Percentiles rank a stretch among this genome's conserved stretches.
phyloP scores from a whole-genome alignment of 768 basidiomycete genomes.

The Auriculariales sp. region DNA sequence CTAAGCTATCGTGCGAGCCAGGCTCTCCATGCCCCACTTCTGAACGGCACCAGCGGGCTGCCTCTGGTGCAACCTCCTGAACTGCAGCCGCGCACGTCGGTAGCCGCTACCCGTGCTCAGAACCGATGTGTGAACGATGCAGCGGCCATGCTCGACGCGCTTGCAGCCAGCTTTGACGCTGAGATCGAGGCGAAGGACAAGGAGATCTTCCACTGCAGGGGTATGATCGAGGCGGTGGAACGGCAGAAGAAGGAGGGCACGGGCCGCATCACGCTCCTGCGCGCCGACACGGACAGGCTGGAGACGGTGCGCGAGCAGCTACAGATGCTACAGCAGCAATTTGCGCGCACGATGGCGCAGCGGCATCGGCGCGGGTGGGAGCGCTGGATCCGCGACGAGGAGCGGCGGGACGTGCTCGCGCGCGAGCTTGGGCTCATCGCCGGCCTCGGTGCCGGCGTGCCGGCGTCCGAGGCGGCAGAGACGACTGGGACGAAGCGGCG shows the following conservation, averaged over 20 bases:
- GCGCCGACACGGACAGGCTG: conserved; percentile 51
- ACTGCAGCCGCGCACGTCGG: conserved; percentile 58
- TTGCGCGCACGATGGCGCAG: conserved; percentile 64
- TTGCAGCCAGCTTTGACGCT: conserved; percentile 82
- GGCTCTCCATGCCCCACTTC: conserved; percentile 34
- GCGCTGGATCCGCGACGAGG: conserved; percentile 82
- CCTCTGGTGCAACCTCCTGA: too few relatives aligned
- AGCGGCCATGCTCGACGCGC: conserved; percentile 69
- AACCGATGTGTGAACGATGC: conserved; percentile 78
- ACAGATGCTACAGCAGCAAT: conserved; percentile 44
- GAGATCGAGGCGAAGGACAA: conserved; percentile 87
- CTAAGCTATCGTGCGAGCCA: conserved; percentile 69
- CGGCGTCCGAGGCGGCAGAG: conserved; percentile 26
- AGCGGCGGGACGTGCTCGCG: conserved; percentile 55
- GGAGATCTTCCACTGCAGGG: conserved; percentile 79
- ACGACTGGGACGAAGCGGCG: conserved; percentile 22
- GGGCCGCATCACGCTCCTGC: conserved; percentile 55
- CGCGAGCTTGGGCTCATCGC: conserved; percentile 45
- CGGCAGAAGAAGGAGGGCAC: conserved; percentile 81
- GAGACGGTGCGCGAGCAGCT: conserved; percentile 43
- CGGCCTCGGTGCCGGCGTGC: conserved; percentile 28
- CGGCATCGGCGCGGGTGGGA: conserved; percentile 82
- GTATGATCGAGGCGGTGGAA: conserved; percentile 73
- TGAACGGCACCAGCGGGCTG: conserved; percentile 21
- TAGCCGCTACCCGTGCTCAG: conserved; percentile 73